These are phyloP conservation scores for Backusella sp. DNA, from an alignment of 192 early-diverging fungal genomes.

Conservation along the genomic window DNA sequence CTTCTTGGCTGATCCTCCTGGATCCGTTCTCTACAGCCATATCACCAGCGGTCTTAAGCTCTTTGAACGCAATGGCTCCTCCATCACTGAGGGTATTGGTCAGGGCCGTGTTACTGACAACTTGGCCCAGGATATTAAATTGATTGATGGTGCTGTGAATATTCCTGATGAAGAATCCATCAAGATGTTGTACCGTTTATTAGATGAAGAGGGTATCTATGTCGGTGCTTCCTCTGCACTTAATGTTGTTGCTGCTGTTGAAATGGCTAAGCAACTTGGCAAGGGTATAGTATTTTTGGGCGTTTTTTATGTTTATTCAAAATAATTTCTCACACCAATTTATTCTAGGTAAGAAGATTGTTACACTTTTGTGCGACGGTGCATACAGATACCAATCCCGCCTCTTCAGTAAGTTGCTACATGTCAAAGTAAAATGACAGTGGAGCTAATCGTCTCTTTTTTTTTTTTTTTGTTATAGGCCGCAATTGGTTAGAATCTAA, in stretches of 20 bases:
- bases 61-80: conserved; percentile 70
- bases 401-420: conserved; percentile 63
- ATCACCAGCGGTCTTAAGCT: conserved; percentile 67
- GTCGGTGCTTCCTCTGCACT: conserved; percentile 89
- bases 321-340: conserved; percentile 11
- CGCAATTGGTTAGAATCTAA: conserved; percentile 88
- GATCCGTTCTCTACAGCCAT: conserved; percentile 87
- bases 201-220: conserved; percentile 95
- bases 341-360: conserved; percentile 60
- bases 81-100: conserved; percentile 94
- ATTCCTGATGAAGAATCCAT: conserved; percentile 82
- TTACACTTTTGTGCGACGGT: conserved; percentile 89
- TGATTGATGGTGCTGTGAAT: conserved; percentile 81
- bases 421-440: neutral
- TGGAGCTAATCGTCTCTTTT: neutral
- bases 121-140: conserved; percentile 72
- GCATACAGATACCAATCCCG: conserved; percentile 84
- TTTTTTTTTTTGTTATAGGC: conserved; percentile 24
- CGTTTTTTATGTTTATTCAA: neutral
- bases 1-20: conserved; percentile 91
- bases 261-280: conserved; percentile 85
- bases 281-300: conserved; percentile 48
- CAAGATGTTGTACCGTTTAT: conserved; percentile 82
- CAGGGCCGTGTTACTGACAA: conserved; percentile 94
- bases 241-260: conserved; percentile 89